phyloP scores from a whole-genome alignment of 345 rosid species.

The Citrus cavaleriei region DNA sequence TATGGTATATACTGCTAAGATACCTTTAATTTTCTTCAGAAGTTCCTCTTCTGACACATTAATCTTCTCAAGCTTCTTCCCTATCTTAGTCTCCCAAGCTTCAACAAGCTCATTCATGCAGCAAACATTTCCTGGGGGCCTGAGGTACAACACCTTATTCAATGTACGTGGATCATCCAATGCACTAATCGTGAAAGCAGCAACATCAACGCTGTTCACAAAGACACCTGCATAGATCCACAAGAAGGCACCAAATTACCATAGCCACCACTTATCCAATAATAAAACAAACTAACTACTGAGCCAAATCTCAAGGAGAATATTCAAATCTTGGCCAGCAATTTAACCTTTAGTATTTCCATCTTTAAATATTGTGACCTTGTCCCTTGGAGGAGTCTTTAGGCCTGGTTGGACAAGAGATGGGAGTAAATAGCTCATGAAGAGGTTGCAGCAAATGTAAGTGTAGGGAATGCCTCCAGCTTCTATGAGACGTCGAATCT shows the following conservation, averaged over 20 bases:
- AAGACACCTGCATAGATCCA: constrained; percentile 51
- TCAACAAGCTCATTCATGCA: constrained; percentile 65
- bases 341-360: constrained; percentile 62
- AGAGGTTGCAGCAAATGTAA: constrained; percentile 63
- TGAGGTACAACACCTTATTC: constrained; percentile 59
- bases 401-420: constrained; percentile 65
- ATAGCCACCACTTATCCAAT: neutral
- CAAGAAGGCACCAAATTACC: neutral
- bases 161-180: constrained; percentile 65
- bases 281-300: neutral
- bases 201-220: constrained; percentile 59
- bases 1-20: neutral
- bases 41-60: constrained; percentile 57
- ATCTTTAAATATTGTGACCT: constrained; percentile 61
- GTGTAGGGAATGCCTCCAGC: constrained; percentile 63
- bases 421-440: constrained; percentile 66
- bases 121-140: constrained; percentile 61
- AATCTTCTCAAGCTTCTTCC: constrained; percentile 52
- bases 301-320: neutral
- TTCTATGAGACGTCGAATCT: constrained; percentile 67
- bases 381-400: constrained; percentile 59
- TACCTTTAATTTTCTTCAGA: constrained; percentile 64
- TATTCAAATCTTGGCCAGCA: neutral
- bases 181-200: constrained; percentile 52
- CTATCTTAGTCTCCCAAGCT: constrained; percentile 70